phyloP scores from a whole-genome alignment of 768 basidiomycete species.

The Leucosporidium creatinivorum region DNA sequence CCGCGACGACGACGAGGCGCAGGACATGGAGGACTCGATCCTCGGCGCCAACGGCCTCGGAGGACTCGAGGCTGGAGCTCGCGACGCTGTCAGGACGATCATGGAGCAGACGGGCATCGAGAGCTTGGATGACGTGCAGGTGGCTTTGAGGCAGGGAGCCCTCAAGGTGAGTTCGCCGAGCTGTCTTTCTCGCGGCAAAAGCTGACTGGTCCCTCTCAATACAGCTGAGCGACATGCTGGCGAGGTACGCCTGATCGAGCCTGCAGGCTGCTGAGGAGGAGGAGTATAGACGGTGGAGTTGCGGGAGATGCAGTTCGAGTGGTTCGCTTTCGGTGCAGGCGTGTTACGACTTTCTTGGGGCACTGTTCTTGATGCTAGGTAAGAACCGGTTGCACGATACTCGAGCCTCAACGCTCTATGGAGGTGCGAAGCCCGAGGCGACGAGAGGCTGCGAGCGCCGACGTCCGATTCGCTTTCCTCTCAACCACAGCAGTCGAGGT shows the following conservation, averaged over 20 bases:
- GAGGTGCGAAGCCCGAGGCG: no score
- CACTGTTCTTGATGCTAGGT: neutral
- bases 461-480: no score
- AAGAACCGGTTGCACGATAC: neutral
- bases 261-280: neutral
- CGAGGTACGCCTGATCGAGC: conserved; percentile 13
- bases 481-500: no score
- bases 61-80: conserved; percentile 58
- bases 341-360: neutral
- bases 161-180: conserved; percentile 56
- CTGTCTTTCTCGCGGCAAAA: neutral
- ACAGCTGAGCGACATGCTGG: conserved; percentile 26
- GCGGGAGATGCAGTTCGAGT: neutral
- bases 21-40: conserved; percentile 46
- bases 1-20: conserved; percentile 58
- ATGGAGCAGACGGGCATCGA: conserved; percentile 44
- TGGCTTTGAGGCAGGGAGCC: conserved; percentile 69
- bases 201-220: neutral
- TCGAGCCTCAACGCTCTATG: no score
- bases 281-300: neutral
- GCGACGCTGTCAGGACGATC: conserved; percentile 65
- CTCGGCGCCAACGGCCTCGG: conserved; percentile 50
- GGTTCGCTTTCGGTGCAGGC: neutral
- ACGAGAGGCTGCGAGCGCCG: no score
- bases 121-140: conserved; percentile 62